These are phyloP conservation scores for Saccharum hybrid DNA, from an alignment of 202 grass and related monocot genomes.

Conservation along the genomic window DNA sequence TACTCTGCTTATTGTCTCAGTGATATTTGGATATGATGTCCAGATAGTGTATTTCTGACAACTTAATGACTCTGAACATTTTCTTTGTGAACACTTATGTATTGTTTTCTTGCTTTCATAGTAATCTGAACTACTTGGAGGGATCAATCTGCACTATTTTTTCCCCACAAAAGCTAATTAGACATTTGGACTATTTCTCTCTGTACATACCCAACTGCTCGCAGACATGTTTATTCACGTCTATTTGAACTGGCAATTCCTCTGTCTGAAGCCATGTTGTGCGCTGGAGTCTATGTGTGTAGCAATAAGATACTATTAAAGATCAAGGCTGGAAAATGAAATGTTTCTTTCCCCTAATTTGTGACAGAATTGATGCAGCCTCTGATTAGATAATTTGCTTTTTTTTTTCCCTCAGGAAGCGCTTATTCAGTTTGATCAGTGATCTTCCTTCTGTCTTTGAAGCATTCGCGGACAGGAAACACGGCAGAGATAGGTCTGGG, in stretches of 20 bases:
- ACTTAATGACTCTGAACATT: not conserved
- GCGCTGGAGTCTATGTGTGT: too few species aligned
- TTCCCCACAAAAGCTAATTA: too few species aligned
- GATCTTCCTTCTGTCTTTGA: constrained; percentile 83
- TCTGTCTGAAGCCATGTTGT: not conserved
- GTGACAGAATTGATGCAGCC: not conserved
- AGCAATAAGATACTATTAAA: not conserved
- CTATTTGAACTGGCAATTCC: not conserved
- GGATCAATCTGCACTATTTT: not conserved
- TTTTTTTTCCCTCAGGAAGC: constrained; percentile 62
- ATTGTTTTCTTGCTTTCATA: not conserved
- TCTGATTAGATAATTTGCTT: constrained; percentile 28
- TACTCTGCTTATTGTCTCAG: constrained; percentile 10
- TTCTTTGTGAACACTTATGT: not conserved
- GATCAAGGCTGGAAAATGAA: not conserved
- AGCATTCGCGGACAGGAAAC: constrained; percentile 63
- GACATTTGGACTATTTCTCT: not conserved
- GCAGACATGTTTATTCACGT: too few species aligned
- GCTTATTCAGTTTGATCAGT: constrained; percentile 93
- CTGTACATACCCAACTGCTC: not conserved
- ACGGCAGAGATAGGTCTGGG: constrained; percentile 63
- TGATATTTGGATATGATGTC: not conserved
- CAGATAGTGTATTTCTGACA: constrained; percentile 18
- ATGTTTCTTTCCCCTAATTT: not conserved
- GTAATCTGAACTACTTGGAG: not conserved